phyloP scores from a whole-genome alignment of 1,139 yeast species.

The Yamadazyma dushanensis region DNA sequence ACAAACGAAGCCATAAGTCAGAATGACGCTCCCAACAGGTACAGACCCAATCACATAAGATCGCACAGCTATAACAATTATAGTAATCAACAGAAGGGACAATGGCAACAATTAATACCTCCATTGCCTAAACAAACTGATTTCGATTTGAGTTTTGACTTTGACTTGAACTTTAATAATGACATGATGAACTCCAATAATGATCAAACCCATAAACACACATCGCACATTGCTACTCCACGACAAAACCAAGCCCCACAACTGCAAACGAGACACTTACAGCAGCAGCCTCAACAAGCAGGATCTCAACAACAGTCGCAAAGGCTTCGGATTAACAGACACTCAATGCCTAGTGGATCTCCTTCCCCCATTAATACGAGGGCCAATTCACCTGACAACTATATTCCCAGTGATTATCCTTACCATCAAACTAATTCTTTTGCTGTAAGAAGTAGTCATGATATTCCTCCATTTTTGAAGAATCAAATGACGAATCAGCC shows the following conservation, averaged over 20 bases:
- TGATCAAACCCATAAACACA: slow-evolving; percentile 9
- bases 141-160: slow-evolving; percentile 13
- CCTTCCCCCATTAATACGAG: slow-evolving; percentile 11
- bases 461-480: slow-evolving; percentile 10
- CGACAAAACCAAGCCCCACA: slow-evolving; percentile 1
- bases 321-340: slow-evolving; percentile 6
- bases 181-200: slow-evolving; percentile 11
- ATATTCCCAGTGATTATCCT: slow-evolving; percentile 6
- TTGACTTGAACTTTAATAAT: slow-evolving; percentile 10
- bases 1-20: slow-evolving; percentile 3
- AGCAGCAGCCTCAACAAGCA: slow-evolving; percentile 1
- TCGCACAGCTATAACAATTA: slow-evolving; percentile 13
- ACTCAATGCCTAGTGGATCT: slow-evolving; percentile 11
- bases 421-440: slow-evolving; percentile 12
- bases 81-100: slow-evolving; percentile 6
- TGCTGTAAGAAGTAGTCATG: slow-evolving; percentile 8
- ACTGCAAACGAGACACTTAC: background rate
- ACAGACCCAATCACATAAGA: slow-evolving; percentile 13
- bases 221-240: background rate
- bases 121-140: slow-evolving; percentile 20
- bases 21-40: background rate
- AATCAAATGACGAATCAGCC: slow-evolving; percentile 9
- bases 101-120: slow-evolving; percentile 24
- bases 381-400: slow-evolving; percentile 3
- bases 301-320: slow-evolving; percentile 10